Base-by-base conservation (phyloP, 164 flowering plant genomes). In the Buxus sempervirens region DNA sequence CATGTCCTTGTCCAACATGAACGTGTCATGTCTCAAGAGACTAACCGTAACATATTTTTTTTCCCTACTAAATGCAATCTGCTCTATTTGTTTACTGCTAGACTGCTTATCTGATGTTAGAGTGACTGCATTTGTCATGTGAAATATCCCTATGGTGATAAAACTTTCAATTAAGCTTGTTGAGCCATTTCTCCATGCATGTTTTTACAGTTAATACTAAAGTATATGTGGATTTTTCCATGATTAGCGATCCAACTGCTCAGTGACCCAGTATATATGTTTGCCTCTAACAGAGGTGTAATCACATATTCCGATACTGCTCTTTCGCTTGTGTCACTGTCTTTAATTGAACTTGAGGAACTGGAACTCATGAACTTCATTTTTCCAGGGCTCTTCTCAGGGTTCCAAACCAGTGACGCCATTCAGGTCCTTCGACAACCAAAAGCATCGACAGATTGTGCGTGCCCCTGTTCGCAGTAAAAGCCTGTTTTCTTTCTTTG, bases 401-500 rank as follows among this genome's bases (percentile, higher is more conserved):
- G 80, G 73, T 54, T 73, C 83, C 64, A 89, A 81, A 73, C 78
- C 78, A 21, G 16, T 89, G 77, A 71, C 80, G 23, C 75, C 84
- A 51, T 80, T 69, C 72, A 79, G 84, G 73, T 91, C 98, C 65
- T 85, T 87, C 64, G 89, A 81, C 63, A 73, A 71, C 53, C 74
- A 70, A 60, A 79, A 67, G 62, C 81, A 79, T 21, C 84, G 68
- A 42, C 84, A 73, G 55, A 73, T 58, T 24, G 60, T 82, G 4
- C 89, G 65, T 27, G 76, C 84, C 41, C 90, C 94, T 68, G 76
- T 68, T 77, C 93, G 98, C 65, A 89, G 88, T 75, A 94, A 80
- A 79, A 91, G 92, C 68, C 58, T 94, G 84, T 78, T 91, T 32
- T 87, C 85, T 28, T 83, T 88, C 79, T 84, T 91, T 72, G 82